Conservation (phyloP, 768 basidiomycete genomes). For the Butyriboletus loyo region DNA sequence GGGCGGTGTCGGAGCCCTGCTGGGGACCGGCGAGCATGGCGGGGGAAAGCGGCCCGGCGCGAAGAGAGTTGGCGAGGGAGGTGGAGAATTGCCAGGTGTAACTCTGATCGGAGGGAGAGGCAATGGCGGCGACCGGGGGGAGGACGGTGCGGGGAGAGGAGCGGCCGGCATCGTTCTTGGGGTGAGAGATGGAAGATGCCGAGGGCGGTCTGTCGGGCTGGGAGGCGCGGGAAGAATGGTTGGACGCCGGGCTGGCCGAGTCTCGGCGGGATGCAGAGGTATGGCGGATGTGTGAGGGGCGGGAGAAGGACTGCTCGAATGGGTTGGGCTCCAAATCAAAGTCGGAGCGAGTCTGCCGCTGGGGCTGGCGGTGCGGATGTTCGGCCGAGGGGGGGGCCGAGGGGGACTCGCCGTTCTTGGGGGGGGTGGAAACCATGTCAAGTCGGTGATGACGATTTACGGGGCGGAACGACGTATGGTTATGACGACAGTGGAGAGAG, state of each 20-base stretch:
- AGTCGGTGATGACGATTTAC: slow-evolving; percentile 22
- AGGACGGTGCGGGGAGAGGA: slow-evolving; percentile 65
- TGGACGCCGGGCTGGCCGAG: slow-evolving; percentile 32
- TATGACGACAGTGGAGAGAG: slow-evolving; percentile 26
- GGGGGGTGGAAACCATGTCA: slow-evolving; percentile 26
- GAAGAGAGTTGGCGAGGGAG: slow-evolving; percentile 71
- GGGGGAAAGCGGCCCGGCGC: slow-evolving; percentile 91
- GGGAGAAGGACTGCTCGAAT: slow-evolving; percentile 91
- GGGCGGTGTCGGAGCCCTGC: slow-evolving; percentile 38
- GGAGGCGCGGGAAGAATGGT: slow-evolving; percentile 37
- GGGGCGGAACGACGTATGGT: slow-evolving; percentile 12
- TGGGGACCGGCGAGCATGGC: slow-evolving; percentile 94
- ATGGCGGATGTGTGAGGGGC: slow-evolving; percentile 52
- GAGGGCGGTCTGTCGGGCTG: slow-evolving; percentile 33
- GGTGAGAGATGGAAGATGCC: slow-evolving; percentile 30
- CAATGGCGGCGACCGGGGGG: slow-evolving; percentile 77
- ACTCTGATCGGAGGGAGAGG: slow-evolving; percentile 49
- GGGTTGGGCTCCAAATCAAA: slow-evolving; percentile 86
- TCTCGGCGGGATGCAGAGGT: slow-evolving; percentile 34
- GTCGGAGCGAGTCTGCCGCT: slow-evolving; percentile 56
- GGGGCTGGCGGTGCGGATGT: slow-evolving; percentile 15
- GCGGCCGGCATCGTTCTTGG: slow-evolving; percentile 31
- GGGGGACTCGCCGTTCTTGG: slow-evolving; percentile 37
- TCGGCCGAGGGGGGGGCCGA: slow-evolving; percentile 14
- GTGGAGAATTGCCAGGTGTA: slow-evolving; percentile 63